Conservation (phyloP, 345 rosid genomes). For the Hibiscus tridactylites region DNA sequence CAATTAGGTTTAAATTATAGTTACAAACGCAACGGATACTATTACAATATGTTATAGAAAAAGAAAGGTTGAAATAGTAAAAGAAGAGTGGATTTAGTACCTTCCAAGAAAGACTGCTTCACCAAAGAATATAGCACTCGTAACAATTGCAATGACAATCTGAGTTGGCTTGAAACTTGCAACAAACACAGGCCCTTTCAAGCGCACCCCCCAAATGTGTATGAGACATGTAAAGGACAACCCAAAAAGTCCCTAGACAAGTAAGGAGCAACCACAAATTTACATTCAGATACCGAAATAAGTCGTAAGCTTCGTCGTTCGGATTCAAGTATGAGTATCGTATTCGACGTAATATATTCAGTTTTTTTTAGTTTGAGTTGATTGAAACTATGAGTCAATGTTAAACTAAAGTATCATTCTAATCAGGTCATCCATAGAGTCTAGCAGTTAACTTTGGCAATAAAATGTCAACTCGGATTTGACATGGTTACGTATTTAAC, state of each 20-base stretch:
- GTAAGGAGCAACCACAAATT: neutral
- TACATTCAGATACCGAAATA: too few relatives aligned
- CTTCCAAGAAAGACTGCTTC: slow-evolving; percentile 1
- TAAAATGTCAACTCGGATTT: too few relatives aligned
- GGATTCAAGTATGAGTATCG: neutral
- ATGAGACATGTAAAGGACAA: neutral
- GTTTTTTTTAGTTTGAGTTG: neutral
- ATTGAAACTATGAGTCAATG: neutral
- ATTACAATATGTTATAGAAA: neutral
- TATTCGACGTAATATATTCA: neutral
- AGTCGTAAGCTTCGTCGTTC: neutral
- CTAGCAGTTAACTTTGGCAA: too few relatives aligned
- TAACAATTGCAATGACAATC: neutral
- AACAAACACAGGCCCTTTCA: slow-evolving; percentile 6
- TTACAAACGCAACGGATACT: too few relatives aligned
- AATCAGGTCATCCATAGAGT: too few relatives aligned
- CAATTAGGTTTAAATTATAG: neutral
- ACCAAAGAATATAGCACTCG: slow-evolving; percentile 2
- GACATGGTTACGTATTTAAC: too few relatives aligned
- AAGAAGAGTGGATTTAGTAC: neutral
- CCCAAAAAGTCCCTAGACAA: slow-evolving; percentile 13
- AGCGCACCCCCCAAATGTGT: neutral
- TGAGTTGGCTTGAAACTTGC: slow-evolving; percentile 2
- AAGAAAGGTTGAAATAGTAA: neutral
- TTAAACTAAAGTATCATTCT: too few relatives aligned